Base-by-base conservation (phyloP, 768 basidiomycete genomes). In the Auricularia sp. region DNA sequence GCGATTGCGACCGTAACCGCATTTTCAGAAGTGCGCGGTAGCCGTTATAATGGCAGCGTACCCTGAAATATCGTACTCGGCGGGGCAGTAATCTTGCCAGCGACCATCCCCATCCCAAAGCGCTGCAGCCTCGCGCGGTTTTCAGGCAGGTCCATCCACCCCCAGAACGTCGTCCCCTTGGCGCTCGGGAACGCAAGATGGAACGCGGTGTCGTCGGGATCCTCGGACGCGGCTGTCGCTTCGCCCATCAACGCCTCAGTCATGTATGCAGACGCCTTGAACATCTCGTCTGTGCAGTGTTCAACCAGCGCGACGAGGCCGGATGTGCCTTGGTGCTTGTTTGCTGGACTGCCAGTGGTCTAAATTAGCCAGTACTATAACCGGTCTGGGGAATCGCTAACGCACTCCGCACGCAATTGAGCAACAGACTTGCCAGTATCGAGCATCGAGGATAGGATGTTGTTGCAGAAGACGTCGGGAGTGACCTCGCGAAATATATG, bases 21-120 rank as follows among this genome's bases (percentile, higher is more conserved):
- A 29, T 29, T 29, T 29, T 29, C 29, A 29, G 29, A 29, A 29
- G 29, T 29, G 29, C 29, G 29, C 29, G 29, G 29, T 29, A 29
- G 29, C 29, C 29, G 2, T 29, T 29, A 29, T 29, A 29, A 29
- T 29, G 29, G 29, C 29, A 29, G 29, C 29, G 29, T 59, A 59
- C 56, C 56, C 23, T 59, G 7, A 5, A 59, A 7, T 10, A 34
- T 59, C 23, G 34, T 29, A 14, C 11, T 14, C 6, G 14, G 16
- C 10, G 56, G 56, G 6, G 29, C 7, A 10, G 33, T 18, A 0
- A 12, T 21, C 23, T 59, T 59, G 3, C 23, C 56, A 14, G 61
- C 67, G 47, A 66, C 63, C 73, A 79, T 78, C 11, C 70, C 77
- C 3, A 71, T 66, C 1, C 67, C 69, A 59, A 78, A 78, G 1